phyloP scores from a whole-genome alignment of 495 filamentous ascomycete genomes.

The Talaromyces thailandensis region DNA sequence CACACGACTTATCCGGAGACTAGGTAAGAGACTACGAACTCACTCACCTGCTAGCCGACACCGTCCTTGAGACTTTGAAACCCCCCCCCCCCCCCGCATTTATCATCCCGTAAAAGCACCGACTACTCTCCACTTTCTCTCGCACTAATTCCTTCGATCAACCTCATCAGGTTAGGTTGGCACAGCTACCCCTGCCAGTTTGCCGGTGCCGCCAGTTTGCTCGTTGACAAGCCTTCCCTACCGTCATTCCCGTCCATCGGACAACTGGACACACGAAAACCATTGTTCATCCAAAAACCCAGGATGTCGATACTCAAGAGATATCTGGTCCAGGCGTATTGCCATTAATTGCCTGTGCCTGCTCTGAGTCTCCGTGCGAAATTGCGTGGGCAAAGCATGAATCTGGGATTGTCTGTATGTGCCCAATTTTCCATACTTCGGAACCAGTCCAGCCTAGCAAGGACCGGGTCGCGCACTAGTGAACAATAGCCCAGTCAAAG shows the following conservation, averaged over 20 bases:
- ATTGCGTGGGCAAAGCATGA: background rate
- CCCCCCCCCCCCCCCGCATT: background rate
- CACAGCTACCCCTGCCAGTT: background rate
- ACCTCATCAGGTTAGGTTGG: background rate
- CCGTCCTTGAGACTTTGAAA: no score
- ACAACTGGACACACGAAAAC: background rate
- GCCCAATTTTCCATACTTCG: background rate
- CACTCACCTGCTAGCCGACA: background rate
- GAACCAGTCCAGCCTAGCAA: constrained; percentile 1
- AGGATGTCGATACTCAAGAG: background rate
- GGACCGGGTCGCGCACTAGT: background rate
- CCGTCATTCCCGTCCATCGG: background rate
- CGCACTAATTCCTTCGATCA: background rate
- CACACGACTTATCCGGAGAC: background rate
- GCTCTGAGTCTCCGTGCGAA: background rate
- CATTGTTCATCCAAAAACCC: background rate
- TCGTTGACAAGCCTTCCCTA: background rate
- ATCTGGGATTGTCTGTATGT: background rate
- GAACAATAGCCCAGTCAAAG: background rate
- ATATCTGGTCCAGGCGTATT: background rate
- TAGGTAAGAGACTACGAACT: background rate
- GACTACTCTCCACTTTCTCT: background rate
- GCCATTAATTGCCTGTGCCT: background rate
- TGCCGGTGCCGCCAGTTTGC: background rate
- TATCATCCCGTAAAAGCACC: background rate